Base-by-base conservation (phyloP, 2,329 filamentous ascomycete species). In the Botrytis sinoallii region DNA sequence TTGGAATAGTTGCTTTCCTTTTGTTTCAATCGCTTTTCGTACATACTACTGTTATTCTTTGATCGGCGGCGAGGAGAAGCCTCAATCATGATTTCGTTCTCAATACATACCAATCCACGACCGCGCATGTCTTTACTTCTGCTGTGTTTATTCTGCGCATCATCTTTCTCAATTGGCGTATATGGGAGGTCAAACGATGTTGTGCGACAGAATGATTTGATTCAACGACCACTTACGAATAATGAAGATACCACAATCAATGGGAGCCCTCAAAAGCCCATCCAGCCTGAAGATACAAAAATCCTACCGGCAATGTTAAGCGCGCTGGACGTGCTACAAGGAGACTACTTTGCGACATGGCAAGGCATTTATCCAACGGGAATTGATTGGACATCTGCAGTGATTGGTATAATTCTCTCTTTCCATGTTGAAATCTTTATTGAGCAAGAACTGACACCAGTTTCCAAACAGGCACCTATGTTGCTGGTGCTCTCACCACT, bases 351-450 rank as follows among this genome's bases (percentile, higher is more conserved):
- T 81, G 87, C 90, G 65, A 83, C 91, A 7, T 92, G 92, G 86
- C 84, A 92, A 52, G 94, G 93, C 18, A 94, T 90, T 40, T 98
- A 95, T 93, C 93, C 94, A 0, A 86, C 87, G 1, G 88, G 93
- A 46, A 98, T 97, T 79, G 95, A 98, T 84, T 98, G 95, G 95
- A 98, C 95, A 0, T 91, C 91, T 29, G 95, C 95, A 6, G 93
- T 98, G 14, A 85, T 93, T 78, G 71, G 71, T 64, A 64, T 29
- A 20, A 1, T 42, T 20, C 40, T 64, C 42, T 64, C 38, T 64
- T n/a, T 20, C 25, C n/a, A 29, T 44, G 61, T 44, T n/a, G n/a
- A 64, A n/a, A 44, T 42, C 9, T 20, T 20, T 6, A 4, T 10
- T 44, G 16, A 44, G 38, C 61, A 29, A 44, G n/a, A 64, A 42